These are phyloP conservation scores for bread wheat (Triticum aestivum) DNA, from an alignment of 176 grass and related monocot genomes.

Conservation along the genomic window DNA sequence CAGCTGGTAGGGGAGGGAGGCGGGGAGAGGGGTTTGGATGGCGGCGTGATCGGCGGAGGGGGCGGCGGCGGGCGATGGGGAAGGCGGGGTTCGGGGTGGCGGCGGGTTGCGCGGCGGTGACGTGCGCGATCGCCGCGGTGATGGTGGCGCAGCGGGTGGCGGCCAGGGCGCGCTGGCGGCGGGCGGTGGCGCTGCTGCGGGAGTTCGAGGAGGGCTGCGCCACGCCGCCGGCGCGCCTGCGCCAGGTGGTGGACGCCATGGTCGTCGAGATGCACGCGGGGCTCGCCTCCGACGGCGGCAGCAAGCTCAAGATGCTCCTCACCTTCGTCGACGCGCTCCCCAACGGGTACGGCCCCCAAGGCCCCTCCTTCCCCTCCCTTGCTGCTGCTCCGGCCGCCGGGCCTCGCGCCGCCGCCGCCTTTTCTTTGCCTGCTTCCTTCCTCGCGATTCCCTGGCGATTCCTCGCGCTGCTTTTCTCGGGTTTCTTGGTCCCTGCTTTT, in stretches of 20 bases:
- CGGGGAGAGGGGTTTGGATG: background rate
- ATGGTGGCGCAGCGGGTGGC: slow-evolving; percentile 49
- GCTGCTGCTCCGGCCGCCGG: background rate
- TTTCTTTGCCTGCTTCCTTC: background rate
- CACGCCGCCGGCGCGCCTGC: slow-evolving; percentile 51
- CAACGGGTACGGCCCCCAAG: slow-evolving; percentile 39
- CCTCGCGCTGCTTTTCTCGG: slow-evolving; percentile 19
- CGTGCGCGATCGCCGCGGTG: slow-evolving; percentile 75
- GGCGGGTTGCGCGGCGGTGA: slow-evolving; percentile 56
- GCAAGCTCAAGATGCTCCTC: slow-evolving; percentile 93
- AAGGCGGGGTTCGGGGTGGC: slow-evolving; percentile 55
- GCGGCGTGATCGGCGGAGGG: slow-evolving; percentile 28
- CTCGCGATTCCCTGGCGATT: background rate
- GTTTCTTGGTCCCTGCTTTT: background rate
- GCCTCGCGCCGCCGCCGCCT: background rate
- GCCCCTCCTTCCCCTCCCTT: background rate
- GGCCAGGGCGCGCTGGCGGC: slow-evolving; percentile 52
- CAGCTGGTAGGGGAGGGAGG: background rate
- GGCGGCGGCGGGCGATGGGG: slow-evolving; percentile 34
- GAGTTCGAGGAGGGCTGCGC: slow-evolving; percentile 74
- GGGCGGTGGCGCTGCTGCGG: slow-evolving; percentile 50
- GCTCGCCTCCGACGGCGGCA: slow-evolving; percentile 68
- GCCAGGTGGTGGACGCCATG: slow-evolving; percentile 81
- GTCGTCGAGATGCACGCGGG: slow-evolving; percentile 86
- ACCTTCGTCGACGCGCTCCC: slow-evolving; percentile 72